Percentiles rank a stretch among this genome's conserved stretches.
Evolutionary conservation across 2,329 filamentous ascomycete genomes (phyloP).

Genomic region (Byssochlamys sp.): DNA sequence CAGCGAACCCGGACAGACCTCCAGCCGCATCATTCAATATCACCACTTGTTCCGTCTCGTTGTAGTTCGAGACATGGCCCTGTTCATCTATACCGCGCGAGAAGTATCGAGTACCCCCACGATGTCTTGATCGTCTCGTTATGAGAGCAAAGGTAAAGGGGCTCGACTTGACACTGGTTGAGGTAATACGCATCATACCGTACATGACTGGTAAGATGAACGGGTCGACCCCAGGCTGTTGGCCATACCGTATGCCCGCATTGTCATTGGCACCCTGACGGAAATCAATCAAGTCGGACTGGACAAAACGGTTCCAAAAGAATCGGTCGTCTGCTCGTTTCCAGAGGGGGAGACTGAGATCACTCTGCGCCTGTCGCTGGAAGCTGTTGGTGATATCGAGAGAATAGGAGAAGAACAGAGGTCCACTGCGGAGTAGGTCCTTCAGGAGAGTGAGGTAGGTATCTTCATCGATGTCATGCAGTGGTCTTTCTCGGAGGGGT

Average conservation of each 20-base stretch:
- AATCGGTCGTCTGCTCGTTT: conserved; percentile 89
- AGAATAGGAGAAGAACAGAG: conserved; percentile 97
- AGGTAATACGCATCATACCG: conserved; percentile 85
- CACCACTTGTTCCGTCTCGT: conserved; percentile 90
- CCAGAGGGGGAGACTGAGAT: conserved; percentile 69
- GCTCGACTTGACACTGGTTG: conserved; percentile 74
- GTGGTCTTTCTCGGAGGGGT: conserved; percentile 79
- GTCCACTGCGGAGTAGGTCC: conserved; percentile 67
- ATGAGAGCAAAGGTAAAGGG: conserved; percentile 78
- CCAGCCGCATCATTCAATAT: conserved; percentile 74
- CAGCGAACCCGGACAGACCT: conserved; percentile 69
- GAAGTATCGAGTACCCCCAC: conserved; percentile 88
- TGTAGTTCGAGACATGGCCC: conserved; percentile 95
- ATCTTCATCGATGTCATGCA: conserved; percentile 90
- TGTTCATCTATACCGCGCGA: conserved; percentile 87
- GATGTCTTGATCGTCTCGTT: conserved; percentile 75
- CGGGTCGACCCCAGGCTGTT: conserved; percentile 71
- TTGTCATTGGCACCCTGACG: conserved; percentile 49
- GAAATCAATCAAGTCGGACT: conserved; percentile 84
- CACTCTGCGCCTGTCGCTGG: conserved; percentile 76
- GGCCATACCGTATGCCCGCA: conserved; percentile 36
- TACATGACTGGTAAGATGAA: conserved; percentile 94
- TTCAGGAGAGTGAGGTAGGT: conserved; percentile 76
- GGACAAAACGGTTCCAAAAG: conserved; percentile 95
- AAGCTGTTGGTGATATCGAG: conserved; percentile 94